phyloP scores from a whole-genome alignment of 495 filamentous ascomycete species.

The Bacidia gigantensis region DNA sequence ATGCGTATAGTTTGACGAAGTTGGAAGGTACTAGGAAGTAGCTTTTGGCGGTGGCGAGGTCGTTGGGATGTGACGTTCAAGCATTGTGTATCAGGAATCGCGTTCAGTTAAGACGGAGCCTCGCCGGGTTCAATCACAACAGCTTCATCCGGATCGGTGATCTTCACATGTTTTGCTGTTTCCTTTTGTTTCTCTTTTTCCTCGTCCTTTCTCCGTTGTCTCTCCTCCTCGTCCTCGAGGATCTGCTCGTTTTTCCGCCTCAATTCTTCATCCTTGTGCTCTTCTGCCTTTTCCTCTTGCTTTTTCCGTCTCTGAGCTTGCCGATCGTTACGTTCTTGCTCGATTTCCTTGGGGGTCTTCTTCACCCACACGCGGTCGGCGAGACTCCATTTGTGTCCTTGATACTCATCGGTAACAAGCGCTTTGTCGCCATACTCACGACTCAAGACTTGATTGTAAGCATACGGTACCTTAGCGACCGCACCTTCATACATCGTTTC shows the following conservation, averaged over 20 bases:
- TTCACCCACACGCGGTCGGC: constrained; percentile 36
- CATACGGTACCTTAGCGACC: constrained; percentile 45
- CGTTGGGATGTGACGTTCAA: too few relatives aligned
- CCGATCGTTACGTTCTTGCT: constrained; percentile 10
- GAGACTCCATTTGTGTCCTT: constrained; percentile 33
- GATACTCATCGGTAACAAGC: constrained; percentile 34
- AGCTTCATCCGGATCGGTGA: background rate
- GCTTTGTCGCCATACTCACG: constrained; percentile 45
- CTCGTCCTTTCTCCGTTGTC: constrained; percentile 28
- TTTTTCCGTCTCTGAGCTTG: constrained; percentile 16
- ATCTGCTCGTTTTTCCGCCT: constrained; percentile 17
- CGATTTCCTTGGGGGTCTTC: constrained; percentile 16
- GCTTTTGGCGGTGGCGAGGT: too few relatives aligned
- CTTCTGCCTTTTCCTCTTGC: constrained; percentile 17
- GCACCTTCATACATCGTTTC: constrained; percentile 48
- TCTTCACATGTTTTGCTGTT: background rate
- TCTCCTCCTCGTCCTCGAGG: constrained; percentile 22
- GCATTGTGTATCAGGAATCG: too few relatives aligned
- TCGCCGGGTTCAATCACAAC: background rate
- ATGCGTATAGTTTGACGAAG: too few relatives aligned
- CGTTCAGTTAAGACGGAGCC: too few relatives aligned
- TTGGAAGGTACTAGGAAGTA: too few relatives aligned
- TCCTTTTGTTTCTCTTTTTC: constrained; percentile 1
- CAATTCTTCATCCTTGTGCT: constrained; percentile 25
- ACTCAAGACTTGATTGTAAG: constrained; percentile 43